Evolutionary conservation across 495 filamentous ascomycete genomes (phyloP), one percentile per base, ranked within the genome.

Genomic region (Aspergillus diversus): DNA sequence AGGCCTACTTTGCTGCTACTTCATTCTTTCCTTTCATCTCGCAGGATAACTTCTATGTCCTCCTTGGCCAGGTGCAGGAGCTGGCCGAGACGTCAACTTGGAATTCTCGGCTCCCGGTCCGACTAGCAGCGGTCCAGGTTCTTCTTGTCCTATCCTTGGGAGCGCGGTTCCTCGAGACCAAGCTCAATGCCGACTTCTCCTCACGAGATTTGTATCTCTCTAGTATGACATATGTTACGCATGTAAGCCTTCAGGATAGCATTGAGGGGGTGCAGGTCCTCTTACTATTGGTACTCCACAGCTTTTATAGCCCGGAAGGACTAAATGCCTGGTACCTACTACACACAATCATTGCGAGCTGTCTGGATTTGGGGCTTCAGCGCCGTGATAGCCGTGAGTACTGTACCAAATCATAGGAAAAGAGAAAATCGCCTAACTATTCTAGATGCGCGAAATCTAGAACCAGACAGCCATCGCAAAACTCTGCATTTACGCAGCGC

Each of bases 331-430:
- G 49, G 49, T 52, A 52, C 32, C 49, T 52, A 4, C 17, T 52
- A 0, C 49, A 52, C 49, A 52, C 49, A 0, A 52, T 52, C 17
- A 17, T 52, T 5, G 49, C 49, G 9, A 52, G 49, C 17, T 52
- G 49, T n/a, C 47, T 50, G n/a, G 47, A 50, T 50, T n/a, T 50
- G 47, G 47, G 47, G 7, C 47, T 50, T 39, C 37, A 39, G 37
- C 37, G 37, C 47, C 47, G 17, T 31, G 49, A 52, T 52, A 32
- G 49, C 3, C 37, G 37, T 39, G 37, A 39, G 37, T 39, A 12
- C 35, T 39, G 6, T 12, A 39, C 35, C 35, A 12, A 39, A 39
- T 39, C 35, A 12, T 39, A 39, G 35, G 35, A 12, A 39, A 39
- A 39, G 37, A 4, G 37, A 39, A 39, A 39, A 1, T 27, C 2